Percentiles rank a stretch among this genome's conserved stretches.
Evolutionary conservation across 192 early-diverging fungal genomes (phyloP).

Genomic region (Globomyces pollinis-pini): DNA sequence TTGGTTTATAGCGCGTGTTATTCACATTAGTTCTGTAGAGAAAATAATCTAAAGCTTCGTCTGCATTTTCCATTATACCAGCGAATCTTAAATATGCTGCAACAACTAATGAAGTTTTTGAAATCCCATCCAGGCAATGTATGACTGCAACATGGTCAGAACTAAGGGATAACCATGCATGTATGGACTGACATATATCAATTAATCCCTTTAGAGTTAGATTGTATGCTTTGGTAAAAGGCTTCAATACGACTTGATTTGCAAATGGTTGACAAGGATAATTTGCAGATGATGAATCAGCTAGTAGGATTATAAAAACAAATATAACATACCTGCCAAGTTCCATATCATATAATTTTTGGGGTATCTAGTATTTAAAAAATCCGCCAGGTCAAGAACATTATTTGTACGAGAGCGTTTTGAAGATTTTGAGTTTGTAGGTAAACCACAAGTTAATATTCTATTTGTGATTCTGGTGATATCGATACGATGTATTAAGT

Average conservation of each 20-base stretch:
- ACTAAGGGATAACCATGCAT: conserved; percentile 44
- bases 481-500: conserved; percentile 26
- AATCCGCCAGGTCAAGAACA: conserved; percentile 35
- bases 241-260: conserved; percentile 42
- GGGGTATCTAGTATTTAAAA: conserved; percentile 40
- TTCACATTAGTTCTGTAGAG: conserved; percentile 22
- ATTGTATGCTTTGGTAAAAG: conserved; percentile 41
- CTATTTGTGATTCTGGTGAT: conserved; percentile 45
- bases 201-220: conserved; percentile 39
- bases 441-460: conserved; percentile 33
- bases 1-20: conserved; percentile 30
- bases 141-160: conserved; percentile 36
- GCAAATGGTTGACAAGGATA: conserved; percentile 40
- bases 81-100: conserved; percentile 40
- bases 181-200: conserved; percentile 46
- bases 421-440: conserved; percentile 26
- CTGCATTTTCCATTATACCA: conserved; percentile 34
- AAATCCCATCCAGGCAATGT: conserved; percentile 27
- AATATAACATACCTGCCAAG: conserved; percentile 29
- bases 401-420: conserved; percentile 31
- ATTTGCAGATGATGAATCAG: conserved; percentile 36
- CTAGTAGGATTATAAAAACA: too few relatives aligned
- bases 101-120: conserved; percentile 34
- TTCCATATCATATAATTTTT: conserved; percentile 51
- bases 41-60: conserved; percentile 47